These are phyloP conservation scores for Biancaea sappan DNA, from an alignment of 306 rosid species.

Conservation along the genomic window DNA sequence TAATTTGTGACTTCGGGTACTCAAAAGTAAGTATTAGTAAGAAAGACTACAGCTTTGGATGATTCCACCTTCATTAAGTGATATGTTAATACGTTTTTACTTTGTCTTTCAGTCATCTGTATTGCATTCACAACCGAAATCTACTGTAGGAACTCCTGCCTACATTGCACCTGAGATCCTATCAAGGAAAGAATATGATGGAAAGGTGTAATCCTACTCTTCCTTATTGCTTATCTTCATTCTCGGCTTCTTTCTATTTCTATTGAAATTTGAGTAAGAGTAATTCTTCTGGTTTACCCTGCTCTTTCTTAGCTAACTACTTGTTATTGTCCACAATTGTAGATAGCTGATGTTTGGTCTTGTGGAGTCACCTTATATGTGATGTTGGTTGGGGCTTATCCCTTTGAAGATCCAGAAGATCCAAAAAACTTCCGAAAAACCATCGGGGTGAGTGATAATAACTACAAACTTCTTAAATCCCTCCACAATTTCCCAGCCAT, in stretches of 20 bases:
- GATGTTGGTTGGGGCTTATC: constrained; percentile 87
- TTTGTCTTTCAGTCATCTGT: constrained; percentile 63
- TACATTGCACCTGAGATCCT: constrained; percentile 90
- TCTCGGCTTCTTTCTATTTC: not conserved
- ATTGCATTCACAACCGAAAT: constrained; percentile 85
- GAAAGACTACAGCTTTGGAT: constrained; percentile 1
- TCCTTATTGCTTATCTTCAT: constrained; percentile 18
- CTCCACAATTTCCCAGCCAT: not conserved
- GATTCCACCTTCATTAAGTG: not conserved
- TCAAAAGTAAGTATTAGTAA: constrained; percentile 67
- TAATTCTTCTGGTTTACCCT: not conserved
- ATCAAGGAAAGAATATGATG: constrained; percentile 76
- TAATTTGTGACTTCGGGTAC: constrained; percentile 87
- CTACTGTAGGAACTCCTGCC: constrained; percentile 89
- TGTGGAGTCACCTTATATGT: constrained; percentile 92
- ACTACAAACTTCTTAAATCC: constrained; percentile 14
- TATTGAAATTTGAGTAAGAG: not conserved
- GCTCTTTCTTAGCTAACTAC: constrained; percentile 2
- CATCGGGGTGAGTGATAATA: constrained; percentile 51
- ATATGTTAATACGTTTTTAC: constrained; percentile 34
- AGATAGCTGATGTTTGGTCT: constrained; percentile 97
- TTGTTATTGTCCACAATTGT: constrained; percentile 23
- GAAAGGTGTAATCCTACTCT: constrained; percentile 57
- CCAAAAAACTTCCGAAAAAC: constrained; percentile 74
- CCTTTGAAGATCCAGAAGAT: constrained; percentile 81